Conservation (phyloP, 179 eudicot genomes). For the Silene vulgaris region DNA sequence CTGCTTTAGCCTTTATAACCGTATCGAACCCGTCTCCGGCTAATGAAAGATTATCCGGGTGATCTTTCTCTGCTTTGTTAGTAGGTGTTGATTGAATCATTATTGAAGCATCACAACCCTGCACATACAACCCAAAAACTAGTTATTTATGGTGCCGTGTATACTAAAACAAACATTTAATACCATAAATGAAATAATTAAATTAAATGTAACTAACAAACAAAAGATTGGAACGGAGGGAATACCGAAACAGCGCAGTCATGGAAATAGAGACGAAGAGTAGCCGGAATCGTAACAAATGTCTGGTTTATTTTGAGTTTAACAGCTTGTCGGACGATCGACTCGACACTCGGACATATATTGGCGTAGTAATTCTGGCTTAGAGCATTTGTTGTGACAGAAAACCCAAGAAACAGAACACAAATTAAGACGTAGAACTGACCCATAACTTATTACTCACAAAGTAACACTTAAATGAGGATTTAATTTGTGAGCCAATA, state of each 20-base stretch:
- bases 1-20: constrained; percentile 70
- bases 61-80: constrained; percentile 67
- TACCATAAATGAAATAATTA: background rate
- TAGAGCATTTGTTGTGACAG: constrained; percentile 16
- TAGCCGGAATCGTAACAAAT: constrained; percentile 57
- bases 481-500: background rate
- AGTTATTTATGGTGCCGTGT: too few relatives aligned
- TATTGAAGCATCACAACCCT: constrained; percentile 78
- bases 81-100: constrained; percentile 44
- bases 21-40: constrained; percentile 84
- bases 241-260: constrained; percentile 60
- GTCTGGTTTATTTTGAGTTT: constrained; percentile 51
- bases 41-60: constrained; percentile 58
- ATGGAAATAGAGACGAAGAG: constrained; percentile 70
- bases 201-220: background rate
- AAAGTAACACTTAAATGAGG: background rate
- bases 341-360: constrained; percentile 64
- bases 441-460: constrained; percentile 16
- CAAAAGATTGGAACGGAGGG: background rate
- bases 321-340: constrained; percentile 54
- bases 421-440: constrained; percentile 3
- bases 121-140: background rate
- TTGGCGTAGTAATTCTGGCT: constrained; percentile 54
- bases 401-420: constrained; percentile 17
- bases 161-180: background rate